Percentiles rank a stretch among this genome's conserved stretches.
Conservation (phyloP, 805 yeast species). For the Saccharomycopsis fodiens region DNA sequence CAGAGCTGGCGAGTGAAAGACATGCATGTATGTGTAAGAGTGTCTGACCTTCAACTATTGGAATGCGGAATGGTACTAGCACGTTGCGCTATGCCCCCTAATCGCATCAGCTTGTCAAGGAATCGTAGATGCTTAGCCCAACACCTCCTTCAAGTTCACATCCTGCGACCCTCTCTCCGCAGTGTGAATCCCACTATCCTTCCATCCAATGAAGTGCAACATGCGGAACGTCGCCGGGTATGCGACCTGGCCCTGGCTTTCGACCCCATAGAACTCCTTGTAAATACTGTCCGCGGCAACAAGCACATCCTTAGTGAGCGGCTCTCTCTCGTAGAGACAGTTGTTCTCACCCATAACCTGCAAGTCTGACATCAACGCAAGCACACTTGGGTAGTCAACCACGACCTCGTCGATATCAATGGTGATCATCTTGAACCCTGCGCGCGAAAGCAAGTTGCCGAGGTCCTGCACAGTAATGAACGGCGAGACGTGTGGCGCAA, state of each 20-base stretch:
- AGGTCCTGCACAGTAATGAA: conserved; percentile 72
- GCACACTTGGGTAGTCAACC: conserved; percentile 68
- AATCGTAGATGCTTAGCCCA: background rate
- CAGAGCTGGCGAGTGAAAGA: too few relatives aligned
- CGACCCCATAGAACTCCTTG: conserved; percentile 59
- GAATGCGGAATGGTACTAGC: too few relatives aligned
- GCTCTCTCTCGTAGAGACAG: conserved; percentile 38
- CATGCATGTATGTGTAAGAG: too few relatives aligned
- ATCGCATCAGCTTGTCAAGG: too few relatives aligned
- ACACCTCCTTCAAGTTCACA: conserved; percentile 59
- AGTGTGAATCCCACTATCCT: conserved; percentile 66
- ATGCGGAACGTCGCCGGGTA: conserved; percentile 78
- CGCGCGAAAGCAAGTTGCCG: conserved; percentile 62
- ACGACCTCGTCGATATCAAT: conserved; percentile 79
- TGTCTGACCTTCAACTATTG: too few relatives aligned
- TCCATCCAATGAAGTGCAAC: conserved; percentile 87
- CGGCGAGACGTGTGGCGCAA: conserved; percentile 77
- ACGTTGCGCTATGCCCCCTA: too few relatives aligned
- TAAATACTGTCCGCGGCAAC: conserved; percentile 76
- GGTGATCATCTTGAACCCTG: conserved; percentile 73
- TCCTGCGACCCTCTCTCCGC: conserved; percentile 66
- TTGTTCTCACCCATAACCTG: conserved; percentile 83
- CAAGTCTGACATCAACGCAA: conserved; percentile 60
- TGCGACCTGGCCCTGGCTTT: conserved; percentile 34
- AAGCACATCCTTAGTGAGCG: conserved; percentile 53